These are phyloP conservation scores for Euphrasia confusa DNA, from an alignment of 257 asterid species.

Conservation along the genomic window DNA sequence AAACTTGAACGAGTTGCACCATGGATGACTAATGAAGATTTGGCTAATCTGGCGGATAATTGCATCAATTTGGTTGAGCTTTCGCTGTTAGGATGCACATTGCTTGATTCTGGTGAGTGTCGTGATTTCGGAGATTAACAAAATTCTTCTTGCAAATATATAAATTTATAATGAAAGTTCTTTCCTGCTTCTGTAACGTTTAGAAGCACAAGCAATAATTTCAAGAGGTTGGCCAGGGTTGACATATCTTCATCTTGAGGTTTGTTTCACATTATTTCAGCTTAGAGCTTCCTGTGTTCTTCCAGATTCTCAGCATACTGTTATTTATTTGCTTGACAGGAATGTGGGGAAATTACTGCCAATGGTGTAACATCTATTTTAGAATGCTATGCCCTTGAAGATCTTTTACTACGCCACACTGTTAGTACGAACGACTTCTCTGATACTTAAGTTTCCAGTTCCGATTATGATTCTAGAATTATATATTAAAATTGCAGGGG, in stretches of 20 bases:
- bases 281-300: slow-evolving; percentile 9
- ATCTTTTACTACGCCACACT: slow-evolving; percentile 61
- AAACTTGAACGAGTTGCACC: slow-evolving; percentile 79
- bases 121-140: slow-evolving; percentile 17
- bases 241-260: slow-evolving; percentile 76
- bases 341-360: slow-evolving; percentile 72
- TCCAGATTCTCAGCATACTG: slow-evolving; percentile 16
- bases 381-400: slow-evolving; percentile 81
- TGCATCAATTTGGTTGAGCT: slow-evolving; percentile 56
- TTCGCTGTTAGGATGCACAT: slow-evolving; percentile 74
- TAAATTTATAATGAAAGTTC: slow-evolving; percentile 15
- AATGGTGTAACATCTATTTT: slow-evolving; percentile 57
- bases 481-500: slow-evolving; percentile 44
- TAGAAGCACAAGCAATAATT: slow-evolving; percentile 73
- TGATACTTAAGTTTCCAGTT: neutral
- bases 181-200: slow-evolving; percentile 22
- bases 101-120: slow-evolving; percentile 56
- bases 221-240: slow-evolving; percentile 88
- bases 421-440: slow-evolving; percentile 39
- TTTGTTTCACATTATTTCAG: slow-evolving; percentile 27
- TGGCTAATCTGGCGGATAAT: slow-evolving; percentile 55
- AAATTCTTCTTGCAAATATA: slow-evolving; percentile 10
- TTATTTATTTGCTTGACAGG: slow-evolving; percentile 42
- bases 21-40: slow-evolving; percentile 70
- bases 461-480: slow-evolving; percentile 5